Conservation (phyloP, 2,329 filamentous ascomycete species). For the Dothideomycetes sp. region DNA sequence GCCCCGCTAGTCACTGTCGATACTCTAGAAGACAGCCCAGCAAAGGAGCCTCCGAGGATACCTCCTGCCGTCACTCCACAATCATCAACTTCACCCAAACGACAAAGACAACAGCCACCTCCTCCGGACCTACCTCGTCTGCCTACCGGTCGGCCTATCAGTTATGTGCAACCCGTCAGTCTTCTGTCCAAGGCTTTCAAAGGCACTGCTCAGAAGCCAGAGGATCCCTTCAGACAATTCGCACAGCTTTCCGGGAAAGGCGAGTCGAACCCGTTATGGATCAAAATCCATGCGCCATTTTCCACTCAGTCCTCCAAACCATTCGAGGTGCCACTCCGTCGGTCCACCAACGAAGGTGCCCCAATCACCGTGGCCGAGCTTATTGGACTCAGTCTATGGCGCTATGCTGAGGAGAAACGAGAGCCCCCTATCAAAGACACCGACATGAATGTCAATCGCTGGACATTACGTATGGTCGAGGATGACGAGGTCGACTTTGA, state of each 20-base stretch:
- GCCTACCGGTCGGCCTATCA: constrained; percentile 62
- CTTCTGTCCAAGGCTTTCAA: constrained; percentile 62
- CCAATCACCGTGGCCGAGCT: constrained; percentile 65
- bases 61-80: constrained; percentile 37
- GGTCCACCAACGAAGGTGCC: constrained; percentile 57
- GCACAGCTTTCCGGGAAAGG: constrained; percentile 67
- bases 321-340: constrained; percentile 60
- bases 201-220: constrained; percentile 57
- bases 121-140: constrained; percentile 51
- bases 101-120: constrained; percentile 48
- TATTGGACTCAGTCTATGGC: constrained; percentile 69
- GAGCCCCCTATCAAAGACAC: constrained; percentile 54
- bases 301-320: constrained; percentile 54
- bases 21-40: constrained; percentile 9
- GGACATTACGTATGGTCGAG: constrained; percentile 74
- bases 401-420: constrained; percentile 65
- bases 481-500: constrained; percentile 78
- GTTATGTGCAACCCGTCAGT: constrained; percentile 59
- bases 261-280: constrained; percentile 62
- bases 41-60: constrained; percentile 23
- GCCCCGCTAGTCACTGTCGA: constrained; percentile 23
- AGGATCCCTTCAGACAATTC: constrained; percentile 66
- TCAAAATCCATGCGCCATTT: constrained; percentile 68
- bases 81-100: constrained; percentile 5
- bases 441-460: constrained; percentile 69